A percentile compares a stretch with the other conserved stretches of the same genome.
Conservation (phyloP, 192 early-diverging fungal genomes). For the Coemansia furcata region DNA sequence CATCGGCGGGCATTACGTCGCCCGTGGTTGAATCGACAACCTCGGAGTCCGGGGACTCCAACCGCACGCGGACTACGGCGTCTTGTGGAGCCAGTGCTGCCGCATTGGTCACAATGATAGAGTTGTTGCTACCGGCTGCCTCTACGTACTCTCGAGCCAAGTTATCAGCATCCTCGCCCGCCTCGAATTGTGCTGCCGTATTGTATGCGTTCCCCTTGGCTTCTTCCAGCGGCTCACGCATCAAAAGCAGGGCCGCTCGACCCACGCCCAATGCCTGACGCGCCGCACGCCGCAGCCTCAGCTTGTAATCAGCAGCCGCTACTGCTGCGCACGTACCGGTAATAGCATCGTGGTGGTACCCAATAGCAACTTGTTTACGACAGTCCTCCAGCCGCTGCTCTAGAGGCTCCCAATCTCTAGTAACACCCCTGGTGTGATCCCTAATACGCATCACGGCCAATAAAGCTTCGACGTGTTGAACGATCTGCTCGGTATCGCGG, state of each 20-base stretch:
- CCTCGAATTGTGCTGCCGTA: neutral
- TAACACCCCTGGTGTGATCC: neutral
- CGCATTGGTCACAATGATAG: conserved; percentile 30
- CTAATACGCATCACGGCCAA: conserved; percentile 17
- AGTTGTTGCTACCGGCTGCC: neutral
- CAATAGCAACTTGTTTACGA: conserved; percentile 49
- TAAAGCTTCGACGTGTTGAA: conserved; percentile 42
- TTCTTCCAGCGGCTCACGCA: neutral
- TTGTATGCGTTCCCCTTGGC: conserved; percentile 8
- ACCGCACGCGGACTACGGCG: conserved; percentile 30
- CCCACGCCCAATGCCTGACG: conserved; percentile 19
- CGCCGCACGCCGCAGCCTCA: conserved; percentile 15
- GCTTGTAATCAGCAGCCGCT: conserved; percentile 29
- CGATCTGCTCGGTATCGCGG: conserved; percentile 35
- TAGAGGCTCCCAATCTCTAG: conserved; percentile 8
- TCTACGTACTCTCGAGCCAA: conserved; percentile 1
- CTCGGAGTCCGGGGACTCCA: conserved; percentile 11
- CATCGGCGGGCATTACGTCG: neutral
- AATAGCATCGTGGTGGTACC: conserved; percentile 51
- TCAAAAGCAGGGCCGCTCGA: neutral
- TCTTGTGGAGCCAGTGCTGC: conserved; percentile 18
- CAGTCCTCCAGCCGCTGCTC: conserved; percentile 30
- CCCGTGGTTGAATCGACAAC: conserved; percentile 15
- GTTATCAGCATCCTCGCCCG: neutral
- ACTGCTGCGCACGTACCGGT: conserved; percentile 38